These are phyloP conservation scores for Zalaria sp. DNA, from an alignment of 2,329 filamentous ascomycete genomes.

Conservation along the genomic window DNA sequence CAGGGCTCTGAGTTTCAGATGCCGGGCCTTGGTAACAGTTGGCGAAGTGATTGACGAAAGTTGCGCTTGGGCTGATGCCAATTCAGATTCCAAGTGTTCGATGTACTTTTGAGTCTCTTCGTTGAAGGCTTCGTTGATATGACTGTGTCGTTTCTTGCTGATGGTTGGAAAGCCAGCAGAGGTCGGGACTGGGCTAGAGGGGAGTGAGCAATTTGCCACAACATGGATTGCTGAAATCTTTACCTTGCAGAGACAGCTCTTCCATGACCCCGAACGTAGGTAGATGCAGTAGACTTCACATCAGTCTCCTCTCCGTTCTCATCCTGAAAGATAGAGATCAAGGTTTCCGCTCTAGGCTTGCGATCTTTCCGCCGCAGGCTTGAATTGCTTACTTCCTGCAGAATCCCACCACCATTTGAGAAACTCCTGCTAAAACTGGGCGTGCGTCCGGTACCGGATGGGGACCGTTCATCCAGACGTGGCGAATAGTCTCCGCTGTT, in stretches of 20 bases:
- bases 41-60: conserved; percentile 27
- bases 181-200: conserved; percentile 1
- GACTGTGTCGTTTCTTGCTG: conserved; percentile 12
- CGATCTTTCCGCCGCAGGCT: conserved; percentile 8
- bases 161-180: conserved; percentile 6
- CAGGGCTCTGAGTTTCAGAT: conserved; percentile 21
- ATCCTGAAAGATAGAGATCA: conserved; percentile 12
- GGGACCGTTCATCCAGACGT: conserved; percentile 3
- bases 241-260: no score
- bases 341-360: conserved; percentile 6
- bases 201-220: conserved; percentile 8
- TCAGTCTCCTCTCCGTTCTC: conserved; percentile 11
- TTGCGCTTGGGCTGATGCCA: conserved; percentile 25
- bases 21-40: conserved; percentile 19
- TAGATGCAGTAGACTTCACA: no score
- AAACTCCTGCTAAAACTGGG: background rate
- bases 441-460: background rate
- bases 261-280: no score
- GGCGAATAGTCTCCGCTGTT: conserved; percentile 12
- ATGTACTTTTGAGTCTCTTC: conserved; percentile 32
- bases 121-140: conserved; percentile 14
- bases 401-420: conserved; percentile 2
- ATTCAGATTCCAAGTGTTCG: conserved; percentile 33
- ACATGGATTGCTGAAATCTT: background rate
- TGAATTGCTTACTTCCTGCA: conserved; percentile 9